Evolutionary conservation across 257 asterid genomes (phyloP), one percentile per base, ranked within the genome.

Genomic region (Asclepias syriaca): DNA sequence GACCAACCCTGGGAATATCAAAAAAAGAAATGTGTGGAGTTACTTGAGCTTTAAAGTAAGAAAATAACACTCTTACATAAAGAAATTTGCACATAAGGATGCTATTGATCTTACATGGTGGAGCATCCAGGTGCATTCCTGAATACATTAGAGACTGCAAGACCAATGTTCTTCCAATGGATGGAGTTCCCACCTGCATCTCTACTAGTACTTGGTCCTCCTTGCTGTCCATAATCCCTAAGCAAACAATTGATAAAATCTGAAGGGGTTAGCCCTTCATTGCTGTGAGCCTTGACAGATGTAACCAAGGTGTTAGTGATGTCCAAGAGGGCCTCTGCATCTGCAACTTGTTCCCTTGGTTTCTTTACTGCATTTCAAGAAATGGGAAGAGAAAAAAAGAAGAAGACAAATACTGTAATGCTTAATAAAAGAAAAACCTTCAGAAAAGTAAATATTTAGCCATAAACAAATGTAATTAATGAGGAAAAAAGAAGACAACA

Each of bases 291-390:
- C 82, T 88, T 92, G n/a, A 87, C 98, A 74, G 97, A 88, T 68
- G 88, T 76, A 68, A 92, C 91, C 85, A 95, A 79, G 50, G 96
- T 86, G 79, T 80, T 90, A 81, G 99, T 85, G 70, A 95, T 92
- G 77, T 90, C 99, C 81, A 85, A 83, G 70, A 95, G 85, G 21
- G 92, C 95, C 79, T 95, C 99, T 66, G 99, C 98, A 86, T 95
- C 99, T 51, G 96, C 94, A 16, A 95, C 88, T 78, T 90, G 98
- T 78, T 90, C 98, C 77, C 98, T 84, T 45, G 99, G 98, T 66
- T 85, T 92, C 81, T 82, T 86, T 6, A 92, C 99, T 92, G 85
- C 27, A 29, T 9, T 70, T 54, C 27, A 43, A 56, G 12, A 45
- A 58, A 40, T 49, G 45, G 69, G 11, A 32, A 21, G 66, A 59